These are phyloP conservation scores for Monosporascus sp. DNA, from an alignment of 2,329 filamentous ascomycete species.

Conservation along the genomic window DNA sequence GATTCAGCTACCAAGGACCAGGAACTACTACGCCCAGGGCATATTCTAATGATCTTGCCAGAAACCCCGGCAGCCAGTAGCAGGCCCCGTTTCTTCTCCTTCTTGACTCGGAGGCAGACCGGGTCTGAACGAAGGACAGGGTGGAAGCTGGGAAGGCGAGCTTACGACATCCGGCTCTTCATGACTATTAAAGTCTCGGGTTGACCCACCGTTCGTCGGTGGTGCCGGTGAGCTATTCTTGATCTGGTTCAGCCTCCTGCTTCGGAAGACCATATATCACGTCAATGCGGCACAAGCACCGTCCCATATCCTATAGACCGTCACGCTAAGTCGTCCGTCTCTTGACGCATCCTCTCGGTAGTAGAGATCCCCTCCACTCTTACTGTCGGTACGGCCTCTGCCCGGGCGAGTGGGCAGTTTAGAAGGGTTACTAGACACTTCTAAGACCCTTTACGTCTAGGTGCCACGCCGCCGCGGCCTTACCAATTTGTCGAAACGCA, in stretches of 20 bases:
- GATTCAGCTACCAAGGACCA: background rate
- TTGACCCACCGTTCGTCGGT: slow-evolving; percentile 1
- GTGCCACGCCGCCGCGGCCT: slow-evolving; percentile 2
- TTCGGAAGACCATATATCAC: slow-evolving; percentile 14
- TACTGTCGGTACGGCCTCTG: background rate
- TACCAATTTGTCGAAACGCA: background rate
- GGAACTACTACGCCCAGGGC: background rate
- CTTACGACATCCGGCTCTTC: background rate
- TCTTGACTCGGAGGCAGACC: background rate
- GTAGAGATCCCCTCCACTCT: slow-evolving; percentile 5
- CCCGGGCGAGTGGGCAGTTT: slow-evolving; percentile 3
- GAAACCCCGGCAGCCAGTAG: background rate
- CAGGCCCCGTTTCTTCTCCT: background rate
- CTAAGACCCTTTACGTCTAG: background rate
- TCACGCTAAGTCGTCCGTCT: slow-evolving; percentile 11
- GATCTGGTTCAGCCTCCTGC: slow-evolving; percentile 12
- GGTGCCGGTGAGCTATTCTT: slow-evolving; percentile 11
- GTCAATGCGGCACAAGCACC: slow-evolving; percentile 14
- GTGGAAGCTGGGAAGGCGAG: background rate
- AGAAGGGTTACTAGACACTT: slow-evolving; percentile 22
- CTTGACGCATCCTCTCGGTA: slow-evolving; percentile 10
- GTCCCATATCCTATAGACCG: slow-evolving; percentile 9
- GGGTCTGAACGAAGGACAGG: background rate
- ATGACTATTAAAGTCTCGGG: background rate
- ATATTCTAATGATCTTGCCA: background rate